These are phyloP conservation scores for Colletotrichum sp. DNA, from an alignment of 2,329 filamentous ascomycete species.

Conservation along the genomic window DNA sequence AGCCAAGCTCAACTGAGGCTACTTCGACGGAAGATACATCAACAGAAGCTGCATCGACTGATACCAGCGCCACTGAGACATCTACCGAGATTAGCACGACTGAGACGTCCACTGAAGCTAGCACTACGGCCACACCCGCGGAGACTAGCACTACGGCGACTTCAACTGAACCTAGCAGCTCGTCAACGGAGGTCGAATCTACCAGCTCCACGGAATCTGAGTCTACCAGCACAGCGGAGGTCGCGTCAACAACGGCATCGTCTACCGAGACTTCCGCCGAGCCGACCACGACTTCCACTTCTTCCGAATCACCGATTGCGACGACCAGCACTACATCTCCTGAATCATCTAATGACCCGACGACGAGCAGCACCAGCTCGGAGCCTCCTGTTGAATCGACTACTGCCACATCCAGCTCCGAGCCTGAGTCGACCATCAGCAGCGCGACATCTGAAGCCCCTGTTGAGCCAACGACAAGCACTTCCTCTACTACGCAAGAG, in stretches of 20 bases:
- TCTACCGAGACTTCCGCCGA: neutral
- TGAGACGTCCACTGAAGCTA: neutral
- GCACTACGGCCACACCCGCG: neutral
- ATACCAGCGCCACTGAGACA: neutral
- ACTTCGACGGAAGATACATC: neutral
- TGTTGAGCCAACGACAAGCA: neutral
- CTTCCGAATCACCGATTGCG: neutral
- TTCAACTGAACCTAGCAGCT: neutral
- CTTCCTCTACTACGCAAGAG: neutral
- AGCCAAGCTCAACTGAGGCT: neutral
- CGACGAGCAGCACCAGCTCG: neutral
- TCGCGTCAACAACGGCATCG: neutral
- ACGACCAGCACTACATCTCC: neutral
- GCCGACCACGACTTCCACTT: neutral
- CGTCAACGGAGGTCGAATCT: neutral
- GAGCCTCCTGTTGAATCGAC: neutral
- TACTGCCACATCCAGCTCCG: neutral
- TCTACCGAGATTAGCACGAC: neutral
- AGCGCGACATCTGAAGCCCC: neutral
- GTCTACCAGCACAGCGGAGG: neutral
- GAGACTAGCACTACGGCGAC: neutral
- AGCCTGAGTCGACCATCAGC: neutral
- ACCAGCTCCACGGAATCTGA: neutral
- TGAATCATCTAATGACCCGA: neutral
- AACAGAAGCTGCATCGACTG: neutral